Percentiles rank a stretch among this genome's conserved stretches.
Evolutionary conservation across 176 grass and related monocot genomes (phyloP).

Genomic region (Canna indica): DNA sequence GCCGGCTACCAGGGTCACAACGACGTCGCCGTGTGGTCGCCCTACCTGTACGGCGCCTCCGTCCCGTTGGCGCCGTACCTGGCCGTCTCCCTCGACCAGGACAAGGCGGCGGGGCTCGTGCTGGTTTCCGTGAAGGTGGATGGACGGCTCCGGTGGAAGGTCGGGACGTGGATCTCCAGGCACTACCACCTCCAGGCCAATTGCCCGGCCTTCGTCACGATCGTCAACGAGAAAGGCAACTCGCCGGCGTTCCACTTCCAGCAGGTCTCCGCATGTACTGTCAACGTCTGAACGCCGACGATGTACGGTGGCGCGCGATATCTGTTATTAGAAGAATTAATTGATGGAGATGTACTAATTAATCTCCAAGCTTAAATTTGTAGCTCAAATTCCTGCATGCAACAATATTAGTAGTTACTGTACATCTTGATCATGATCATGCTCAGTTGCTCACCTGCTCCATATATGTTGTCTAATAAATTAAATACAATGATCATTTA

Average conservation of each 20-base stretch:
- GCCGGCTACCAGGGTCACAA: neutral
- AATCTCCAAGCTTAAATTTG: no score
- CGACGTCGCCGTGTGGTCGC: neutral
- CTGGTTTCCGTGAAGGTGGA: neutral
- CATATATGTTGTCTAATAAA: no score
- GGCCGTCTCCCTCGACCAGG: neutral
- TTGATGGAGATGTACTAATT: no score
- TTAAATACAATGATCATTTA: no score
- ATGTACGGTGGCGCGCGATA: no score
- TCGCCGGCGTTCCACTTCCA: neutral
- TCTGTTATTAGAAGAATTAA: no score
- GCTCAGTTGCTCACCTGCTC: no score
- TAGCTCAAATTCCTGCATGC: no score
- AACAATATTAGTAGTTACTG: no score
- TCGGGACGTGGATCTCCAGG: conserved; percentile 5
- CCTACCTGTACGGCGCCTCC: neutral
- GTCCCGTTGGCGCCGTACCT: neutral
- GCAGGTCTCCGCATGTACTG: neutral
- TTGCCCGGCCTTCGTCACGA: neutral
- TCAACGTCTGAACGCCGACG: neutral
- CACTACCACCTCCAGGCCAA: conserved; percentile 7
- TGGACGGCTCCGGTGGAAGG: conserved; percentile 8
- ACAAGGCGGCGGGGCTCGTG: neutral
- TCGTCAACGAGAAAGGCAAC: neutral
- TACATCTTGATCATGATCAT: no score